A percentile compares a stretch with the other conserved stretches of the same genome.
These are phyloP conservation scores for Teunomyces tritomae DNA, from an alignment of 805 yeast species.

Conservation along the genomic window DNA sequence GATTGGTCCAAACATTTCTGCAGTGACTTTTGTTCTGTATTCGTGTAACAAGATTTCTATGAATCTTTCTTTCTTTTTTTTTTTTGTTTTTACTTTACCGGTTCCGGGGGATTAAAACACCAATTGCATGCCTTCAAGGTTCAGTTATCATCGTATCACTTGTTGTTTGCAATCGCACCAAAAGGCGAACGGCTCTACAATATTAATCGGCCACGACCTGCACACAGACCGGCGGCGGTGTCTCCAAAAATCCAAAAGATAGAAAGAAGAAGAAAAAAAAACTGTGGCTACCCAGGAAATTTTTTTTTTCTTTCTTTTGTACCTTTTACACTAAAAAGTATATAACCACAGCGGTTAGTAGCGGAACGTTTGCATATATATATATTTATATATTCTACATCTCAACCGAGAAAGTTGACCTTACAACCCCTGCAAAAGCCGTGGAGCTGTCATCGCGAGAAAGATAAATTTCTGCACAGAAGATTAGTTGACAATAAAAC, in stretches of 20 bases:
- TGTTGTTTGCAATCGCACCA: too few species aligned
- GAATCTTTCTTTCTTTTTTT: too few species aligned
- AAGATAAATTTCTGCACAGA: neutral
- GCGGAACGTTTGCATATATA: neutral
- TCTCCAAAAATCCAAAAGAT: too few species aligned
- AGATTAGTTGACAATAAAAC: neutral
- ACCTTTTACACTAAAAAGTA: neutral
- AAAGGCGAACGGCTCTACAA: too few species aligned
- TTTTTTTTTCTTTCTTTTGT: neutral
- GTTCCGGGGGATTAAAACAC: too few species aligned
- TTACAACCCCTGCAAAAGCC: neutral
- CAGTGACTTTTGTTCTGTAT: too few species aligned
- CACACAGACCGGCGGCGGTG: neutral
- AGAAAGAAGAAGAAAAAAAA: neutral
- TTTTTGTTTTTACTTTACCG: too few species aligned
- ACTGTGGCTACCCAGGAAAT: slow-evolving; percentile 2
- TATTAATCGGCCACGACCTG: neutral
- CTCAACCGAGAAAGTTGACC: neutral
- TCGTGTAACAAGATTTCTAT: too few species aligned
- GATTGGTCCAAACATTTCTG: too few species aligned
- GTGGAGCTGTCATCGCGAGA: too few species aligned
- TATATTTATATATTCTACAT: neutral
- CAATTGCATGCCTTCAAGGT: too few species aligned
- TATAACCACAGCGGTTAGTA: neutral
- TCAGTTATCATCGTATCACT: too few species aligned